These are phyloP conservation scores for Zymoseptoria crescenta DNA, from an alignment of 2,329 filamentous ascomycete genomes.

Conservation along the genomic window DNA sequence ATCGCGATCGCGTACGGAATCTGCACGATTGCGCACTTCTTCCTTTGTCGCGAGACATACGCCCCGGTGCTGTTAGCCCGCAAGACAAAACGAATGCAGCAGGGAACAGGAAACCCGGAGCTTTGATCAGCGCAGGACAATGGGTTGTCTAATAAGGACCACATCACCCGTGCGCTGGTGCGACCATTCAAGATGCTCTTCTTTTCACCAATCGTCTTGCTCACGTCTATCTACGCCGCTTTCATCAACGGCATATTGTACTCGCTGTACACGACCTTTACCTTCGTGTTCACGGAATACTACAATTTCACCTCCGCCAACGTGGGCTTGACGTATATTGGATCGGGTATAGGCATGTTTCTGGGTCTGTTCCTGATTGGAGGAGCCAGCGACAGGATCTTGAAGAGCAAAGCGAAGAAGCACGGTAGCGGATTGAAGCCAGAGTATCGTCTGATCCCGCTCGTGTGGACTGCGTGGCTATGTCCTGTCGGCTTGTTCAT, in stretches of 20 bases:
- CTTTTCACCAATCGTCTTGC: constrained; percentile 43
- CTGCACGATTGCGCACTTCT: constrained; percentile 26
- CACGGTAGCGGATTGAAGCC: constrained; percentile 39
- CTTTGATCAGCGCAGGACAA: constrained; percentile 34
- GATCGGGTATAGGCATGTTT: constrained; percentile 35
- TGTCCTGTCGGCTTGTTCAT: constrained; percentile 26
- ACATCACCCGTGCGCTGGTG: constrained; percentile 37
- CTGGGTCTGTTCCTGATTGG: constrained; percentile 21
- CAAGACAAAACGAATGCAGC: constrained; percentile 38
- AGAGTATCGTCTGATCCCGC: constrained; percentile 31
- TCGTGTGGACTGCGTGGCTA: constrained; percentile 10
- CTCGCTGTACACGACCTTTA: constrained; percentile 38
- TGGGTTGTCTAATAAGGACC: constrained; percentile 31
- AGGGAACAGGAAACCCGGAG: constrained; percentile 39
- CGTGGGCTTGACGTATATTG: constrained; percentile 36
- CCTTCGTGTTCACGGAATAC: constrained; percentile 33
- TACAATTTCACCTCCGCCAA: constrained; percentile 34
- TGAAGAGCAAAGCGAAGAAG: constrained; percentile 23
- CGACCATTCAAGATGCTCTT: constrained; percentile 46
- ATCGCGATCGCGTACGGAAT: constrained; percentile 30
- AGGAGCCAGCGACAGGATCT: constrained; percentile 14
- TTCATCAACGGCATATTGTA: constrained; percentile 39
- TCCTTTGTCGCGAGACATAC: constrained; percentile 41
- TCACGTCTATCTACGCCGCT: constrained; percentile 40
- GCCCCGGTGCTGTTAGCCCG: constrained; percentile 39